Evolutionary conservation across 768 basidiomycete genomes (phyloP), one percentile per base, ranked within the genome.

Genomic region (Termitomyces sp.): DNA sequence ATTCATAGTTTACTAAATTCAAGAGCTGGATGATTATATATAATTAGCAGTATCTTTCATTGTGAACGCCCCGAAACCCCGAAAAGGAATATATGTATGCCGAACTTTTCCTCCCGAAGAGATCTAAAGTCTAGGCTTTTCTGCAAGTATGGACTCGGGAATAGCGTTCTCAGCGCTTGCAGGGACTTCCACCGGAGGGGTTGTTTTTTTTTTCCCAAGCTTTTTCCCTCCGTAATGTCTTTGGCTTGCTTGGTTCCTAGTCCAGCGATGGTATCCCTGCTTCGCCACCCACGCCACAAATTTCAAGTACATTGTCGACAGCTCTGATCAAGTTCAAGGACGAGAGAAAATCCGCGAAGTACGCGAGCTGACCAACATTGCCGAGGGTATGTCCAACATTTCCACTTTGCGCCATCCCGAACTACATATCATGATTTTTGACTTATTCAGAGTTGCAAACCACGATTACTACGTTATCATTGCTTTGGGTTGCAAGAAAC

Each of bases 201-300:
- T 42, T 21, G 10, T 11, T 19, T 11, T 21, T 3, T 21, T 42
- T 21, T 3, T 21, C 21, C 16, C 41, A 21, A 37, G 21, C 41
- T 5, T 37, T 44, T 47, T 32, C 29, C 11, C 2, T 2, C 4
- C 3, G 8, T 10, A 46, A 5, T 3, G 31, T 31, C 31, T 41
- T 32, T 32, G n/a, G 21, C 46, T 32, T 19, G 19, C 0, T 12
- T 21, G 46, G 6, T 19, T 47, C 32, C 27, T 19, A 48, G 10
- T 31, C n/a, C 14, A 23, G 23, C 19, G 21, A 42, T 6, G 21
- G 12, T 1, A 48, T 48, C 21, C 32, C 32, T 14, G 8, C 19
- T 48, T 48, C 47, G 47, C 47, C 47, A 48, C 47, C 47, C 29
- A 47, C 31, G 47, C 47, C 47, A 48, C 47, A 48, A 12, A 34